Base-by-base conservation (phyloP, 495 filamentous ascomycete species). In the Tuber umbilicatum region DNA sequence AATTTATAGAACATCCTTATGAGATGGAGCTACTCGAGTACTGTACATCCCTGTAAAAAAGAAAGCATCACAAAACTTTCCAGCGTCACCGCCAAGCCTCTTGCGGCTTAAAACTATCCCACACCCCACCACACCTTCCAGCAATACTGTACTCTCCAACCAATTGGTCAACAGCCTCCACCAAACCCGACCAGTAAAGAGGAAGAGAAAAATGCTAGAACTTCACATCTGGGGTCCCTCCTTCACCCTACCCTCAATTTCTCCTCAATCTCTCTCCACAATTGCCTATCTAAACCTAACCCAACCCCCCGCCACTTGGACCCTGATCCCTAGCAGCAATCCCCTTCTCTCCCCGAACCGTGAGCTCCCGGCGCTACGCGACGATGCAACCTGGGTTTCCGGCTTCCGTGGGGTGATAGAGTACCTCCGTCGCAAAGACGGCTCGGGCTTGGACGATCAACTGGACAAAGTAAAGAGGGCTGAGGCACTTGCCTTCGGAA, bases 221-320 rank as follows among this genome's bases (percentile, higher is more conserved):
- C 88, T 98, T 55, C 92, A 97, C 83, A 88, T 97, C 76, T 97
- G 93, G 92, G 94, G 95, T 60, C 92, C 93, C 43, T 94, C 91
- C 47, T 96, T 96, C 83, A 87, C 86, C 40, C 88, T 97, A 55
- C 91, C 94, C 16, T 97, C 94, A 71, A 90, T 97, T 75, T 94
- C 97, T 74, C 86, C 95, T 70, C 92, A 96, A 87, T 97, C 91
- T 77, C 87, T 94, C 67, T 91, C 92, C 21, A 85, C 90, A 55
- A 89, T 94, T 73, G 87, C 92, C 50, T 94, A 91, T 80, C 85
- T 93, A 45, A 86, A 87, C 17, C 83, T 88, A 35, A 84, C 85
- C 70, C 82, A 91, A 16, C 87, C 87, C 39, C 83, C 83, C 76
- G 85, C 87, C 67, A 83, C 87, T 74, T 99, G 94, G 93, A 86